Conservation (phyloP, 2,329 filamentous ascomycete genomes). For the Endoconidiophora polonica region DNA sequence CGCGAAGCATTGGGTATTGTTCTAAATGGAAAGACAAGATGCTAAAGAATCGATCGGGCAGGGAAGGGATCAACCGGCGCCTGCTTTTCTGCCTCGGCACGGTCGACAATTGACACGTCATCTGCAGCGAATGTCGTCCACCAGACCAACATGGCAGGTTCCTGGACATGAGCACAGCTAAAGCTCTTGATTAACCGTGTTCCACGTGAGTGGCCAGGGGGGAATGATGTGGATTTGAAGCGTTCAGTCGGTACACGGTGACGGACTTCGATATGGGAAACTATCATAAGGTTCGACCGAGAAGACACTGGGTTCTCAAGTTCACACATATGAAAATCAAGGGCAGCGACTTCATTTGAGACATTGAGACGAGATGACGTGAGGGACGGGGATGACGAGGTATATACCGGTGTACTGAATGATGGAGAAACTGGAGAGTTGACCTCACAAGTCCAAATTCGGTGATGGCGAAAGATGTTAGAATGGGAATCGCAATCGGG, state of each 20-base stretch:
- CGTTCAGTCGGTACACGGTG: too few species aligned
- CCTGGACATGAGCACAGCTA: background rate
- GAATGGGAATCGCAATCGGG: conserved; percentile 2
- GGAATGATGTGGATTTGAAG: conserved; percentile 1
- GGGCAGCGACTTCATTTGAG: background rate
- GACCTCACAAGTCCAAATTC: conserved; percentile 1
- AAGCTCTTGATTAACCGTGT: conserved; percentile 6
- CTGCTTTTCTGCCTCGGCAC: background rate
- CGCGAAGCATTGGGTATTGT: too few species aligned
- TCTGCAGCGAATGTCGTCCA: conserved; percentile 10
- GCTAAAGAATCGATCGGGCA: background rate
- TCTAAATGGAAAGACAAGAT: too few species aligned
- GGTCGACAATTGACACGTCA: conserved; percentile 3
- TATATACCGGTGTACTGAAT: background rate
- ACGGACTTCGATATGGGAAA: conserved; percentile 6
- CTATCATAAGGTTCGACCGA: conserved; percentile 2
- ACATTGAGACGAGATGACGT: background rate
- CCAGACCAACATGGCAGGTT: conserved; percentile 3
- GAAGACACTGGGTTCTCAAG: conserved; percentile 5
- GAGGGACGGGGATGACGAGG: background rate
- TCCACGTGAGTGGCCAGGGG: conserved; percentile 1
- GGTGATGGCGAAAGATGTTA: background rate
- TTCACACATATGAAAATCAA: conserved; percentile 7
- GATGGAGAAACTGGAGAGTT: too few species aligned
- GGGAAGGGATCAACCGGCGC: conserved; percentile 2